Evolutionary conservation across 2,329 filamentous ascomycete genomes (phyloP).

Genomic region (Alternaria gansuensis): DNA sequence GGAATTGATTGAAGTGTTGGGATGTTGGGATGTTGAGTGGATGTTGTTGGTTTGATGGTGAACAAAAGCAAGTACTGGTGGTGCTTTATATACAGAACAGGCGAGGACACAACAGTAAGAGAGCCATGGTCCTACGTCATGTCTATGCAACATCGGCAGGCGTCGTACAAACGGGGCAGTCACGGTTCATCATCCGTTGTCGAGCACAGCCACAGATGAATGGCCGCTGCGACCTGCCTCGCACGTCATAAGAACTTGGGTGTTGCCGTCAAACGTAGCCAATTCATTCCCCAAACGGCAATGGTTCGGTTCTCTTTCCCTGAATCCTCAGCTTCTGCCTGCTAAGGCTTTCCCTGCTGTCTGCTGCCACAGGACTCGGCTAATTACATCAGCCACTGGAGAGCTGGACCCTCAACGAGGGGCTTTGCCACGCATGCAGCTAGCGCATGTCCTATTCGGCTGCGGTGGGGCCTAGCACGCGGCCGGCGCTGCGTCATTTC

Average conservation of each 20-base stretch:
- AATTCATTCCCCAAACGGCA: conserved; percentile 11
- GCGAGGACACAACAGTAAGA: conserved; percentile 24
- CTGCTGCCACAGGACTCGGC: conserved; percentile 31
- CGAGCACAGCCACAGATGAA: conserved; percentile 25
- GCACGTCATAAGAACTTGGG: conserved; percentile 26
- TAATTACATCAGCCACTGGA: conserved; percentile 23
- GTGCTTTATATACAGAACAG: conserved; percentile 29
- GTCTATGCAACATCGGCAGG: conserved; percentile 25
- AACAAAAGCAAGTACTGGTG: conserved; percentile 13
- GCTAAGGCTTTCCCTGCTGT: conserved; percentile 20
- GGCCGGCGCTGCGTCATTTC: conserved; percentile 41
- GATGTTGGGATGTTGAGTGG: background rate
- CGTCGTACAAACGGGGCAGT: conserved; percentile 28
- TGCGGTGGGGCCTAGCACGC: conserved; percentile 28
- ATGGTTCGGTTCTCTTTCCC: conserved; percentile 16
- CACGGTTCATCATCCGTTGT: conserved; percentile 22
- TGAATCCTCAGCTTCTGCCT: conserved; percentile 10
- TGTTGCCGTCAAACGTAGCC: conserved; percentile 6
- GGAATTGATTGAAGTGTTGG: conserved; percentile 7
- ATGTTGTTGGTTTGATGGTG: conserved; percentile 21
- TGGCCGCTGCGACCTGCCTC: conserved; percentile 6
- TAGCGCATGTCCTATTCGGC: conserved; percentile 18
- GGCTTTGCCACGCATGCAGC: conserved; percentile 17
- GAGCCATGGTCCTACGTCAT: conserved; percentile 35
- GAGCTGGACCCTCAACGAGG: conserved; percentile 13